These are phyloP conservation scores for Emiliania huxleyi DNA, from an alignment of 78 protist genomes.

Conservation along the genomic window DNA sequence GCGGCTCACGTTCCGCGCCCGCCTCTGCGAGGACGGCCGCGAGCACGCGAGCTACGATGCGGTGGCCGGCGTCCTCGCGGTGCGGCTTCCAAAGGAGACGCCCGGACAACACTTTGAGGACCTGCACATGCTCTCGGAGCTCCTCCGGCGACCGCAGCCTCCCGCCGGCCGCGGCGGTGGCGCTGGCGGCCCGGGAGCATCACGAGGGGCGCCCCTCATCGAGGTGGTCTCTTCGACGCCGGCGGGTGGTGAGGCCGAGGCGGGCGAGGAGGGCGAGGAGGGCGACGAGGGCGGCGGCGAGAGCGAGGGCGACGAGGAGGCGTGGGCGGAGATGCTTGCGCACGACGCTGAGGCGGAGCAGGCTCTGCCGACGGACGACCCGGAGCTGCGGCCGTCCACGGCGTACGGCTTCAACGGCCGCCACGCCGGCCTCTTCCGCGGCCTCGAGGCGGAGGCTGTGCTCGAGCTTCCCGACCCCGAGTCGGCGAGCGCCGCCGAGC, in stretches of 20 bases:
- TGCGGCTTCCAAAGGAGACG: not conserved
- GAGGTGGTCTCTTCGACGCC: not conserved
- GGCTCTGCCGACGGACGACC: not conserved
- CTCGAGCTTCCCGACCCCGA: not conserved
- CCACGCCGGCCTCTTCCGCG: not conserved
- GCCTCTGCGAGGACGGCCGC: not conserved
- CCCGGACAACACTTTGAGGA: not conserved
- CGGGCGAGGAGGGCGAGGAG: not conserved
- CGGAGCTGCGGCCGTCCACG: too few species aligned
- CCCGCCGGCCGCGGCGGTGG: not conserved
- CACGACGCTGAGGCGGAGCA: not conserved
- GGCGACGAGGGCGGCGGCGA: not conserved
- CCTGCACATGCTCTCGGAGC: not conserved
- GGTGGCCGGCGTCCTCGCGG: not conserved
- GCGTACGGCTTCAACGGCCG: slow-evolving; percentile 21
- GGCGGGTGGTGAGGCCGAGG: too few species aligned
- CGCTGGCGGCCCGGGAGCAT: too few species aligned
- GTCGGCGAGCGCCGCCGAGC: too few species aligned
- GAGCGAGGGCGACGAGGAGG: not conserved
- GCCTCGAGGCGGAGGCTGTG: not conserved
- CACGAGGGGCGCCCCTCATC: not conserved
- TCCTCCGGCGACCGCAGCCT: not conserved
- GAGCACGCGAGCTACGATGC: not conserved
- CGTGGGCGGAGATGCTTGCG: not conserved
- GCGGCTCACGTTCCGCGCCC: slow-evolving; percentile 12